Percentiles rank a stretch among this genome's conserved stretches.
phyloP scores from a whole-genome alignment of 768 basidiomycete species.

The Psilocybe subaeruginosa region DNA sequence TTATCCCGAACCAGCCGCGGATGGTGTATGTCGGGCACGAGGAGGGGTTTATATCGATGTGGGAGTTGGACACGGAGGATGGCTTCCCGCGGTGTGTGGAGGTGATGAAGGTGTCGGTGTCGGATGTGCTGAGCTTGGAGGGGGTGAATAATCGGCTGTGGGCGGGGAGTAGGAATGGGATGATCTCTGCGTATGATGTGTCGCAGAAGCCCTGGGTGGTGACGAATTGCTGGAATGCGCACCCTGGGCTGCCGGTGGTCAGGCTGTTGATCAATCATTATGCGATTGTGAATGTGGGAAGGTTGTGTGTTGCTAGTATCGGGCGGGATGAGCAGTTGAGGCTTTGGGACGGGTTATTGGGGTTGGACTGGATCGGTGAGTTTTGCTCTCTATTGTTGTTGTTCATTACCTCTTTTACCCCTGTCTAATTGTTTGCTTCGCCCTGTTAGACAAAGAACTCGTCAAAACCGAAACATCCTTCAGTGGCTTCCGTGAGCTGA shows the following conservation, averaged over 20 bases:
- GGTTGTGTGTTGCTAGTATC: constrained; percentile 73
- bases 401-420: not conserved
- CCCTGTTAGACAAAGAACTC: constrained; percentile 67
- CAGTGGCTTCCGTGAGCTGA: constrained; percentile 79
- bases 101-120: constrained; percentile 78
- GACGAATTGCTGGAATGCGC: constrained; percentile 88
- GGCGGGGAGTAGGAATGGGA: constrained; percentile 85
- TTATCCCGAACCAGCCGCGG: constrained; percentile 68
- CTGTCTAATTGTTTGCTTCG: not conserved
- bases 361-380: constrained; percentile 86
- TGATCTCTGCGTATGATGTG: constrained; percentile 82
- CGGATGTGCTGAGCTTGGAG: constrained; percentile 81
- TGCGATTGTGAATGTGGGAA: constrained; percentile 69
- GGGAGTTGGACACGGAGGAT: constrained; percentile 59
- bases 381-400: constrained; percentile 18
- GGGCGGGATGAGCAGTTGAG: constrained; percentile 74
- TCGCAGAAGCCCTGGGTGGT: constrained; percentile 77
- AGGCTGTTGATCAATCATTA: constrained; percentile 71
- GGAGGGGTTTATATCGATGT: constrained; percentile 87
- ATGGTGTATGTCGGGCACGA: constrained; percentile 89
- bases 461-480: constrained; percentile 75
- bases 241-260: constrained; percentile 65
- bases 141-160: constrained; percentile 86
- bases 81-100: constrained; percentile 69
- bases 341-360: constrained; percentile 91